A percentile compares a stretch with the other conserved stretches of the same genome.
Conservation (phyloP, 1,139 yeast species). For the Debaryomycetaceae sp. region DNA sequence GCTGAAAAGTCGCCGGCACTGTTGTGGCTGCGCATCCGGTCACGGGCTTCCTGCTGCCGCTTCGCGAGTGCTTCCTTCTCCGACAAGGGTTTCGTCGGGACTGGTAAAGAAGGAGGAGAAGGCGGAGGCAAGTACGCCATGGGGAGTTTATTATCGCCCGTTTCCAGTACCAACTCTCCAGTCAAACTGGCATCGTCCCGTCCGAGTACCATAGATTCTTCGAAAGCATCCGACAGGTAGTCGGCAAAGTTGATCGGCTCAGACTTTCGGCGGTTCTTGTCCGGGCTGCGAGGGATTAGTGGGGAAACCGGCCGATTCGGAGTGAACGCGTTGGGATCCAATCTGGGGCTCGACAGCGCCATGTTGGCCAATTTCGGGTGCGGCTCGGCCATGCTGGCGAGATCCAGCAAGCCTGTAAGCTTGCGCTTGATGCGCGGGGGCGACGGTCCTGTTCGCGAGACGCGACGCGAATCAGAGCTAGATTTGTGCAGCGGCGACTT, state of each 20-base stretch:
- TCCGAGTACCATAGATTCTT: not conserved
- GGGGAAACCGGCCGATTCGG: not conserved
- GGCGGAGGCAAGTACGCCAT: slow-evolving; percentile 20
- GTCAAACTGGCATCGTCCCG: not conserved
- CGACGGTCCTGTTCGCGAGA: too few relatives aligned
- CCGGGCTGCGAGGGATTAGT: slow-evolving; percentile 5
- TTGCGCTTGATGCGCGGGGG: slow-evolving; percentile 14
- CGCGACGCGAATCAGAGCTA: too few relatives aligned
- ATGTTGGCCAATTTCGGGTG: too few relatives aligned
- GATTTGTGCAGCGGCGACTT: too few relatives aligned
- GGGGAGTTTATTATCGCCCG: not conserved
- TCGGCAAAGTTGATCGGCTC: slow-evolving; percentile 9
- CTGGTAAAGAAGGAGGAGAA: not conserved
- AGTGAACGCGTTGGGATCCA: not conserved
- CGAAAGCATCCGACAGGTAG: slow-evolving; percentile 1
- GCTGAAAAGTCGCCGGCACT: slow-evolving; percentile 16
- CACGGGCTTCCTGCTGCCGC: slow-evolving; percentile 22
- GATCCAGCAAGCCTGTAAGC: slow-evolving; percentile 14
- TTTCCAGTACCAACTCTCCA: slow-evolving; percentile 14
- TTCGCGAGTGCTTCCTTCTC: slow-evolving; percentile 10
- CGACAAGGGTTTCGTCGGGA: too few relatives aligned
- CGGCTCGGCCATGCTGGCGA: slow-evolving; percentile 5
- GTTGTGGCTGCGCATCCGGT: slow-evolving; percentile 19
- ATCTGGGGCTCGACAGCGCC: slow-evolving; percentile 3
- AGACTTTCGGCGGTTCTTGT: too few relatives aligned